Conservation (phyloP, 2,329 filamentous ascomycete genomes). For the Fusarium bulbicola region DNA sequence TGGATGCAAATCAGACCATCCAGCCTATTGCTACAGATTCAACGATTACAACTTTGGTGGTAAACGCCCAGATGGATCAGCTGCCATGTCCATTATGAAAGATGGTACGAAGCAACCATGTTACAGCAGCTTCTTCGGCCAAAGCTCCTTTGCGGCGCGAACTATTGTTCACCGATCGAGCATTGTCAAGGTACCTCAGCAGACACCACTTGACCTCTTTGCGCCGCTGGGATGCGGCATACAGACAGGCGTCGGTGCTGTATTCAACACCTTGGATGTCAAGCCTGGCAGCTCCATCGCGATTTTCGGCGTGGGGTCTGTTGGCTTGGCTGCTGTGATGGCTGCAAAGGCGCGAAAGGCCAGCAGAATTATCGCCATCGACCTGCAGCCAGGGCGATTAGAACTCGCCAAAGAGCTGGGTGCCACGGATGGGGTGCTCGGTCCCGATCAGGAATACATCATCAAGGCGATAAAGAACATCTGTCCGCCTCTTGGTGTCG, state of each 20-base stretch:
- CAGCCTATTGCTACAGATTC: constrained; percentile 23
- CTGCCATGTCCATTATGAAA: background rate
- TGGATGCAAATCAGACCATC: constrained; percentile 7
- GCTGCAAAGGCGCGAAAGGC: constrained; percentile 6
- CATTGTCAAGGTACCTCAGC: constrained; percentile 11
- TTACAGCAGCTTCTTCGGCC: constrained; percentile 23
- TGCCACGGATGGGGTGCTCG: constrained; percentile 8
- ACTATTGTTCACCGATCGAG: constrained; percentile 12
- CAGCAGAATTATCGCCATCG: constrained; percentile 8
- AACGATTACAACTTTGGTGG: constrained; percentile 18
- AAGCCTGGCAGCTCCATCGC: constrained; percentile 9
- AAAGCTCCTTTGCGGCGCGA: constrained; percentile 21
- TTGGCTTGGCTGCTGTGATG: constrained; percentile 28
- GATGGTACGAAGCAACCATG: background rate
- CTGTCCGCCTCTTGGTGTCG: constrained; percentile 3
- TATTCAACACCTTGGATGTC: constrained; percentile 19
- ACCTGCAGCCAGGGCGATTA: constrained; percentile 1
- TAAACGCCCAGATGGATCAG: constrained; percentile 5
- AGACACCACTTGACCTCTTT: constrained; percentile 1
- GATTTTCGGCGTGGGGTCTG: constrained; percentile 14
- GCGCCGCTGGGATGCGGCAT: constrained; percentile 25
- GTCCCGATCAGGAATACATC: background rate
- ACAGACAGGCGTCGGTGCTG: constrained; percentile 22
- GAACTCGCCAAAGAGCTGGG: constrained; percentile 15
- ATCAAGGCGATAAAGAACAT: background rate